Evolutionary conservation across 257 asterid genomes (phyloP), one percentile per base, ranked within the genome.

Genomic region (Penstemon eatonii): DNA sequence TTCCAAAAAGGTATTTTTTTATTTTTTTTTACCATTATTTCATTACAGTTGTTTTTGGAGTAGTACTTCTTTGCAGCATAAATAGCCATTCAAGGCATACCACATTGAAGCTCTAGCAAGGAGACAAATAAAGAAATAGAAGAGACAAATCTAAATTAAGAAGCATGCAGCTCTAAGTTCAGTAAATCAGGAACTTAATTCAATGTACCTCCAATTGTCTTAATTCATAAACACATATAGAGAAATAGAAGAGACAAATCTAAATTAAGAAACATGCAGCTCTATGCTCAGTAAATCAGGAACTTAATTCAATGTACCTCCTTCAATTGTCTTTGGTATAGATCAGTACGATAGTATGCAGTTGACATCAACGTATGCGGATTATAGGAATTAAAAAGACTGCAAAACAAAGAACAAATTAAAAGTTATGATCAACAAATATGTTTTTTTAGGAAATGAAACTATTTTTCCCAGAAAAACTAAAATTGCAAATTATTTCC

Each of bases 341-440:
- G 85, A 79, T 89, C 95, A 49, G 86, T 89, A 72, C 95, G 92
- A 71, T 86, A 80, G 76, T 86, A 89, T 61, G 96, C 95, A 59
- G 96, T 91, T 71, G 98, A 94, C 94, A 89, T 78, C 89, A 94
- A 76, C 75, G 73, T 67, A 58, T 73, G 81, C 64, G 98, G 96
- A 74, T 89, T 83, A 77, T 84, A 94, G 43, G 98, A 94, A 53
- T 75, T 84, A 84, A 94, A 91, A 72, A 94, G 91, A 76, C 96
- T 89, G 97, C 80, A 77, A 78, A 78, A 75, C 56, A 60, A 60
- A 63, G 69, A 66, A n/a, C 56, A 76, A 67, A 51, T 54, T 56
- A 63, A 50, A 63, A 63, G 10, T 70, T 66, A 60, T 36, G 15
- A 64, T 50, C 52, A 63, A 41, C 18, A 37, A 46, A 46, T 25